Percentiles rank a stretch among this genome's conserved stretches.
These are phyloP conservation scores for Sclerotinia glacialis DNA, from an alignment of 2,329 filamentous ascomycete species.

Conservation along the genomic window DNA sequence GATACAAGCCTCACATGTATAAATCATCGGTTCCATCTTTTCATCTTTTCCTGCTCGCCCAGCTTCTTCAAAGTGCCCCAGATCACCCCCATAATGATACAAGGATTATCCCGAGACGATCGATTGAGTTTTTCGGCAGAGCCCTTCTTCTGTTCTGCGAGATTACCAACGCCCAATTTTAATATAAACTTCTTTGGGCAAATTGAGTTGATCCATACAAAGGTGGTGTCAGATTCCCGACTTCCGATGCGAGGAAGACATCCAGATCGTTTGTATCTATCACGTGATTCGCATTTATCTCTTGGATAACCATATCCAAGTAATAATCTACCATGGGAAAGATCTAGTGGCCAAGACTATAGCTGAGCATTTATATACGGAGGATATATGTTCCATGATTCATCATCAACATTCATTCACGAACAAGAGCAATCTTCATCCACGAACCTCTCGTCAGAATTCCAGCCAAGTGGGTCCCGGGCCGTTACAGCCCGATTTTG, in stretches of 20 bases:
- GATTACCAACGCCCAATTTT: slow-evolving; percentile 1
- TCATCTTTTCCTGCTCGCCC: background rate
- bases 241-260: background rate
- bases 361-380: background rate
- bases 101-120: slow-evolving; percentile 3
- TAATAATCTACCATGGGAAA: background rate
- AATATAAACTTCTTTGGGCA: slow-evolving; percentile 1
- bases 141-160: background rate
- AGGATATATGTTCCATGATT: too few relatives aligned
- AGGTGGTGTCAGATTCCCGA: background rate
- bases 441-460: background rate
- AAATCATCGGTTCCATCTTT: background rate
- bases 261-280: background rate
- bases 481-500: background rate
- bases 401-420: too few relatives aligned
- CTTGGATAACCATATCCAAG: too few relatives aligned
- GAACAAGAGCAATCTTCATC: background rate
- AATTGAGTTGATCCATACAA: background rate
- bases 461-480: background rate
- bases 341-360: background rate
- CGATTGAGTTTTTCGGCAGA: background rate
- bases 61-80: background rate
- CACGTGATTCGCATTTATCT: background rate
- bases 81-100: background rate
- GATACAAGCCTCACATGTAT: too few relatives aligned